phyloP scores from a whole-genome alignment of 768 basidiomycete species.

The Tulasnella calospora region DNA sequence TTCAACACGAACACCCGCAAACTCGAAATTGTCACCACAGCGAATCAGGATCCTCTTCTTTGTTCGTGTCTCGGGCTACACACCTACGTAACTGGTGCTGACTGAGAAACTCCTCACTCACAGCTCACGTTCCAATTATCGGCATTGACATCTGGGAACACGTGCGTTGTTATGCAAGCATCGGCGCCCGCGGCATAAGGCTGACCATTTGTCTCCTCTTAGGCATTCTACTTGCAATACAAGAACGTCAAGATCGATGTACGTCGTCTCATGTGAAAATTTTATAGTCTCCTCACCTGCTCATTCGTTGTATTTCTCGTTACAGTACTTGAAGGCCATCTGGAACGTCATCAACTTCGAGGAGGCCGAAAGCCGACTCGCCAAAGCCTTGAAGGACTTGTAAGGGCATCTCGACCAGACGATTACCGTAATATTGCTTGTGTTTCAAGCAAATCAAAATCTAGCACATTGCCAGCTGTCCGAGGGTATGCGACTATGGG shows the following conservation, averaged over 20 bases:
- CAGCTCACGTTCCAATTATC: conserved; percentile 83
- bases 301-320: background rate
- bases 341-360: conserved; percentile 97
- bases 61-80: conserved; percentile 36
- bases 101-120: background rate
- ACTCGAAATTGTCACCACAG: conserved; percentile 86
- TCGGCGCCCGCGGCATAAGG: background rate
- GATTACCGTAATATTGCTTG: background rate
- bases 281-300: background rate
- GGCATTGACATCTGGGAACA: conserved; percentile 99
- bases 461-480: background rate
- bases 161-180: conserved; percentile 42
- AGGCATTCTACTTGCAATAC: conserved; percentile 78
- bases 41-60: conserved; percentile 93
- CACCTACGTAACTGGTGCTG: background rate
- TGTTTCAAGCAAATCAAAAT: background rate
- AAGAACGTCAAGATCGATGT: conserved; percentile 92
- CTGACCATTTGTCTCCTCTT: conserved; percentile 1
- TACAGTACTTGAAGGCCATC: conserved; percentile 86
- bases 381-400: conserved; percentile 38
- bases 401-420: background rate
- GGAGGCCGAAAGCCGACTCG: conserved; percentile 67
- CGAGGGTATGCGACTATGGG: background rate
- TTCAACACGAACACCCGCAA: conserved; percentile 60
- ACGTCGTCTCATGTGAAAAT: conserved; percentile 37